Percentiles rank a stretch among this genome's conserved stretches.
Conservation (phyloP, 2,329 filamentous ascomycete species). For the Colletotrichum siamense region DNA sequence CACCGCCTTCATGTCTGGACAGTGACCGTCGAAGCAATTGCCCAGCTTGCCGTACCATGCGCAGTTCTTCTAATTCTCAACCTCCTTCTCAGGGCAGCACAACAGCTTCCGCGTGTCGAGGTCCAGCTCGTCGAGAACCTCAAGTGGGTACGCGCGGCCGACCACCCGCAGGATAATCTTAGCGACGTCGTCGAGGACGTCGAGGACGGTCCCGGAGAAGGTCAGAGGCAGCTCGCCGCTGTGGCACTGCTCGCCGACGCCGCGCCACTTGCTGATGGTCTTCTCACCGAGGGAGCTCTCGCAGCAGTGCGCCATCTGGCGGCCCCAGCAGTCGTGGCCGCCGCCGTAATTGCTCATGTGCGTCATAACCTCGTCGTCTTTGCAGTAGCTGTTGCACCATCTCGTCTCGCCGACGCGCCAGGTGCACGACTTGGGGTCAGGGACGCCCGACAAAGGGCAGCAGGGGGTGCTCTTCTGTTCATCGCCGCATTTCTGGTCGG, state of each 20-base stretch:
- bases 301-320: constrained; percentile 35
- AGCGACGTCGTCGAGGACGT: neutral
- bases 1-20: constrained; percentile 27
- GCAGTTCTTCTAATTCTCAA: constrained; percentile 35
- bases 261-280: constrained; percentile 29
- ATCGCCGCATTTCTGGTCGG: constrained; percentile 30
- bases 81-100: constrained; percentile 24
- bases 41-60: constrained; percentile 39
- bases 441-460: constrained; percentile 34
- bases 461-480: constrained; percentile 31
- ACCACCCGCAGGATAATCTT: neutral
- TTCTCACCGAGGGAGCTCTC: constrained; percentile 25
- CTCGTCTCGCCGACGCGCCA: constrained; percentile 32
- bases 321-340: constrained; percentile 31
- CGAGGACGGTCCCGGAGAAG: constrained; percentile 27
- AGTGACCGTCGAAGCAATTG: constrained; percentile 38
- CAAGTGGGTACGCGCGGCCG: neutral
- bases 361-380: constrained; percentile 36
- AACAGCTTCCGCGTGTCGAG: neutral
- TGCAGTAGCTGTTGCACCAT: constrained; percentile 37
- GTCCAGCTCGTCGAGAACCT: constrained; percentile 25
- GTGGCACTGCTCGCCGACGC: constrained; percentile 25
- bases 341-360: constrained; percentile 32
- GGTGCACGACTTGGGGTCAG: constrained; percentile 31
- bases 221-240: constrained; percentile 26